Evolutionary conservation across 495 filamentous ascomycete species (phyloP), one percentile per base, ranked within the genome.

Genomic region (Pseudomonodictys pantanalensis): DNA sequence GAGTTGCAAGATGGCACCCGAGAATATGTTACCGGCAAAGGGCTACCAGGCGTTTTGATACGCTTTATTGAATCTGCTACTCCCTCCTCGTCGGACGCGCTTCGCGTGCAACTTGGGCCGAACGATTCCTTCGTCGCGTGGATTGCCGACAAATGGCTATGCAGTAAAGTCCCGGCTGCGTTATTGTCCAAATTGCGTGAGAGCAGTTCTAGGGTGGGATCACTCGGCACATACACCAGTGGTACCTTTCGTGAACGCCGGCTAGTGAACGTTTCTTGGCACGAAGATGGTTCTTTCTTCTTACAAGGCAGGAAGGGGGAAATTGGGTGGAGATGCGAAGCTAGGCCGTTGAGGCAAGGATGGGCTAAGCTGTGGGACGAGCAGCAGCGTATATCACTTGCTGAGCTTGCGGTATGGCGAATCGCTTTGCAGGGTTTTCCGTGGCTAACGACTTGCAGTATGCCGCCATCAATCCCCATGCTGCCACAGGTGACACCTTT

Each of bases 381-480:
- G 2, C n/a, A 3, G 11, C 11, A 28, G 26, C 41, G 20, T 4
- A 17, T 18, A 8, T 10, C 25, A 4, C 24, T 17, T 9, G n/a
- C 29, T 25, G 51, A 54, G 20, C 39, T 56, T 1, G 52, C 52
- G 6, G 52, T 56, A 26, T 32, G 52, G 43, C 3, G 18, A n/a
- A 23, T 46, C 12, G 3, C n/a, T 54, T 43, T 3, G 3, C 8
- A 17, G 22, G 7, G 24, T 2, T 20, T 15, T 10, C 7, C 15
- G 17, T 12, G 5, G 18, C 43, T 52, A 29, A 52, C 10, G 12
- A 43, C 12, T 30, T 15, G 11, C 18, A 58, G 55, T 32, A 58
- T 29, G 55, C 26, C 10, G 17, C 43, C 30, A 58, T 58, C n/a
- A 20, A 58, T 26, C 43, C 55, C n/a, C 45, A 58, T 24, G 28